Base-by-base conservation (phyloP, 768 basidiomycete genomes). In the Rickenella mellea region DNA sequence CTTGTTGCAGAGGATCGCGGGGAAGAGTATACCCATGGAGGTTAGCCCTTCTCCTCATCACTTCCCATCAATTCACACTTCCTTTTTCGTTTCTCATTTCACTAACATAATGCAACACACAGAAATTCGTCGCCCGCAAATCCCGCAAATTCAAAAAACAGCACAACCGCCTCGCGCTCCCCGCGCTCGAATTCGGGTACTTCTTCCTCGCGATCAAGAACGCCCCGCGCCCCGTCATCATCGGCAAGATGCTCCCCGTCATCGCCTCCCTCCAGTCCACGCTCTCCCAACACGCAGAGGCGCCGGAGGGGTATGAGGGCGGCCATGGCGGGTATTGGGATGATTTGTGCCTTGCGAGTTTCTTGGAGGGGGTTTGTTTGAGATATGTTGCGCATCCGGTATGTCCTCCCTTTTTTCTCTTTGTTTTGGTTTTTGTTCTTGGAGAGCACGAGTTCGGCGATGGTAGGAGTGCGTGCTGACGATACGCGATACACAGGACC, bases 1-100 rank as follows among this genome's bases (percentile, higher is more conserved):
- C 3, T 65, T 90, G 21, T 68, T 90, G 41, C 87, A 93, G 61
- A 82, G 82, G 46, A 91, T 98, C 29, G 94, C 90, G 0, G 82
- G 83, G 33, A 84, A 83, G 62, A 76, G 75, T 4, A 73, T 84
- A 33, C 82, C 83, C 1, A 57, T 84, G 26, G 83, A 83, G 66
- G 79, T 78, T 41, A 38, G 68, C 49, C 26, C 15, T 21, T 17
- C 30, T 15, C 27, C 26, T 15, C 25, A 15, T 10, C 15, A 2
- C 12, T 17, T 22, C 24, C 19, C 19, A 36, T 11, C 33, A 36
- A 17, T 36, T 3, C 19, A 17, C 15, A 4, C 19, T 36, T 14
- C 33, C 10, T 17, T 10, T 2, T 17, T 15, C 24, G 5, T 22
- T 36, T n/a, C n/a, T n/a, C n/a, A n/a, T n/a, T n/a, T n/a, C n/a